Percentiles rank a stretch among this genome's conserved stretches.
Evolutionary conservation across 768 basidiomycete species (phyloP).

Genomic region (Naematelia aurantialba): DNA sequence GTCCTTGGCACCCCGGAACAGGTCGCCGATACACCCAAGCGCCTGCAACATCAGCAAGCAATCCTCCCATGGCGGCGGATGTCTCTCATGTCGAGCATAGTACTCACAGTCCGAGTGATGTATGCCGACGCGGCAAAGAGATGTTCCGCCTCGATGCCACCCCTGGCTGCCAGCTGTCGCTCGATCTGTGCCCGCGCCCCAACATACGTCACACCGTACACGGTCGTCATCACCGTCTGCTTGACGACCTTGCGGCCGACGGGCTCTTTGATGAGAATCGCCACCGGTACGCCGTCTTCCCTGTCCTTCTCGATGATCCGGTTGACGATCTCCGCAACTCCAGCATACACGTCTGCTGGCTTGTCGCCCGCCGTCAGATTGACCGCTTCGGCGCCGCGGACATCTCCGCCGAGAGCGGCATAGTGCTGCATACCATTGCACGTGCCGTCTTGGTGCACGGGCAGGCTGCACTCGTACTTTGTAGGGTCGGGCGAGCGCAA

Average conservation of each 20-base stretch:
- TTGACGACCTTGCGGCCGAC: constrained; percentile 92
- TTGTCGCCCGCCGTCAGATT: constrained; percentile 78
- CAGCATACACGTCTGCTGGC: constrained; percentile 92
- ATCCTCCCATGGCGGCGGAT: neutral
- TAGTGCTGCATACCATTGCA: constrained; percentile 99
- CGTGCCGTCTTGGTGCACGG: constrained; percentile 95
- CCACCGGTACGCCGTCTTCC: constrained; percentile 53
- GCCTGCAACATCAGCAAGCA: constrained; percentile 53
- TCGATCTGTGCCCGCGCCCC: constrained; percentile 95
- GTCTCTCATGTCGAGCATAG: neutral
- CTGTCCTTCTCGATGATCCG: constrained; percentile 54
- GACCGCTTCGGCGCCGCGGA: constrained; percentile 81
- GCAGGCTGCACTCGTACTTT: constrained; percentile 64
- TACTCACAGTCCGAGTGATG: constrained; percentile 68
- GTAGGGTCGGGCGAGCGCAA: constrained; percentile 65
- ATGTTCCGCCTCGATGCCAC: constrained; percentile 67
- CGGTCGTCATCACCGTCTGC: constrained; percentile 99
- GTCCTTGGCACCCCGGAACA: constrained; percentile 84
- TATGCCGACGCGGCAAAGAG: constrained; percentile 73
- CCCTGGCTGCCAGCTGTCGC: constrained; percentile 72
- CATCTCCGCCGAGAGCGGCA: constrained; percentile 92
- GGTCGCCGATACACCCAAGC: constrained; percentile 77
- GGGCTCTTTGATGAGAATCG: constrained; percentile 66
- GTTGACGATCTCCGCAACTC: constrained; percentile 83
- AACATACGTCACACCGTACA: constrained; percentile 93